These are phyloP conservation scores for Mucor velutinosus DNA, from an alignment of 371 early-diverging fungal genomes.

Conservation along the genomic window DNA sequence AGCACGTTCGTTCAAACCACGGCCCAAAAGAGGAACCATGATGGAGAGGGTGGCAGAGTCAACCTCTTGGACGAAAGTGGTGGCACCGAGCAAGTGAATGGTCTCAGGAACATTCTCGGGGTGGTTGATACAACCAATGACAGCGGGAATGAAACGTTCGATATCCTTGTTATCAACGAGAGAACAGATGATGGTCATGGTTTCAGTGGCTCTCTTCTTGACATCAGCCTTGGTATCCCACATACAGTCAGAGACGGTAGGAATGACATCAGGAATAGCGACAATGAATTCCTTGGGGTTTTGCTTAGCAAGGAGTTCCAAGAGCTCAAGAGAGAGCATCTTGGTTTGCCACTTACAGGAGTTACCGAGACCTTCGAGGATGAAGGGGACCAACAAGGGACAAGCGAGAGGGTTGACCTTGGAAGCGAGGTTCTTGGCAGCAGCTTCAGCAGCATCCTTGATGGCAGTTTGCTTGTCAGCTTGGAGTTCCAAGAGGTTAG, in stretches of 20 bases:
- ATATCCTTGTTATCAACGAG: constrained; percentile 69
- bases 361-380: constrained; percentile 62
- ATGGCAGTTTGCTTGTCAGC: constrained; percentile 70
- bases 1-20: constrained; percentile 71
- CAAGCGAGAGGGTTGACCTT: constrained; percentile 60
- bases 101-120: constrained; percentile 71
- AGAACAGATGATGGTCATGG: constrained; percentile 56
- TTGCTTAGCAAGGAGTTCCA: constrained; percentile 56
- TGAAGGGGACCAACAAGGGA: constrained; percentile 56
- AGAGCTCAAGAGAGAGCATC: constrained; percentile 60
- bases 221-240: constrained; percentile 76
- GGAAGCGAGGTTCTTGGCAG: constrained; percentile 54
- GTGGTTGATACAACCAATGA: constrained; percentile 65
- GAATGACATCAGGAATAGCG: constrained; percentile 71
- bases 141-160: constrained; percentile 64
- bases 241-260: constrained; percentile 72
- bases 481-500: constrained; percentile 59
- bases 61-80: constrained; percentile 79
- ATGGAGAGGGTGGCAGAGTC: constrained; percentile 81
- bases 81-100: constrained; percentile 69
- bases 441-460: constrained; percentile 61
- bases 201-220: constrained; percentile 51
- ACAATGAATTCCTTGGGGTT: constrained; percentile 61
- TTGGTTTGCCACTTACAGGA: constrained; percentile 81
- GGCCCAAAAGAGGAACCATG: constrained; percentile 78